Conservation (phyloP, 805 yeast species). For the Hanseniaspora lindneri region DNA sequence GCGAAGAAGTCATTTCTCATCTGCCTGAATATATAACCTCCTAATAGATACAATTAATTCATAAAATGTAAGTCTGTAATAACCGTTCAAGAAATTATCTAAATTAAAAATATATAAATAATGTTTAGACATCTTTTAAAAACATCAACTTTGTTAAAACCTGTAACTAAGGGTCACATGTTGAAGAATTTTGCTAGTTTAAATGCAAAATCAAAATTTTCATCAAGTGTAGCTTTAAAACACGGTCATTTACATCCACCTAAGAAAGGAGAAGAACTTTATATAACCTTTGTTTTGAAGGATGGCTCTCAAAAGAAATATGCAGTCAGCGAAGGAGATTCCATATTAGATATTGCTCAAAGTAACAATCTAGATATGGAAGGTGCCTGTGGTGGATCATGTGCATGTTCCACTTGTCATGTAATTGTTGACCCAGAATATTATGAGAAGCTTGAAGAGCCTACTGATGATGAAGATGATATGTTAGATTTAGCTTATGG, state of each 20-base stretch:
- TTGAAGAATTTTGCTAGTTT: background rate
- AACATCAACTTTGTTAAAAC: background rate
- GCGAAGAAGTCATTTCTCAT: no score
- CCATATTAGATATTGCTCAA: constrained; percentile 86
- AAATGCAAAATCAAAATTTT: background rate
- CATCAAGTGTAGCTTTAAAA: background rate
- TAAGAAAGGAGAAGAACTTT: constrained; percentile 81
- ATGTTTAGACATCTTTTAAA: background rate
- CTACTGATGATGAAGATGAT: constrained; percentile 94
- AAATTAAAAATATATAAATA: background rate
- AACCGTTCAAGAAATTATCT: background rate
- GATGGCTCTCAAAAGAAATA: constrained; percentile 73
- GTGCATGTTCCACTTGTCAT: constrained; percentile 98
- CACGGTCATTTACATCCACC: constrained; percentile 91
- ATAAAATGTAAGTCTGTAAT: no score
- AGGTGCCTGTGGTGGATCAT: constrained; percentile 97
- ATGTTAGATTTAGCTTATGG: constrained; percentile 98
- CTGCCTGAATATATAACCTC: background rate
- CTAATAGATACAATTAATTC: background rate
- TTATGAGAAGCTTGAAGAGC: constrained; percentile 85
- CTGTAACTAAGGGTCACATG: no score
- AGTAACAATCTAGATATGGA: constrained; percentile 90
- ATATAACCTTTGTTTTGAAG: constrained; percentile 78
- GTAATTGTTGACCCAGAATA: constrained; percentile 90
- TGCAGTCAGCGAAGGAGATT: constrained; percentile 89